Evolutionary conservation across 352 stramenopile genomes (phyloP).

Genomic region (Globisporangium irregulare): DNA sequence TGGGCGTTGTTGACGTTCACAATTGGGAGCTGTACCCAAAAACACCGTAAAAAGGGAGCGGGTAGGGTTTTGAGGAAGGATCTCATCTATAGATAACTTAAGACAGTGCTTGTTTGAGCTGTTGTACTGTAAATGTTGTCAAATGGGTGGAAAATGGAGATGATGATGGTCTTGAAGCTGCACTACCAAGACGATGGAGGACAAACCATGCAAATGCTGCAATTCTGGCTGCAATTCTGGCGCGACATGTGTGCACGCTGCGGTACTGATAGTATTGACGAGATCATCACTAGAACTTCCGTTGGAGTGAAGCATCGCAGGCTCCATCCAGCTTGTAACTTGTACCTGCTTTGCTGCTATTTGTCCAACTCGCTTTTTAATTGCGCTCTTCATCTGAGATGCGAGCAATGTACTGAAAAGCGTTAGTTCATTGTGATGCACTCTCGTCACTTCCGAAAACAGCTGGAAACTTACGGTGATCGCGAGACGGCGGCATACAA

Average conservation of each 20-base stretch:
- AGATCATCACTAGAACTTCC: no score
- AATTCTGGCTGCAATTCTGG: not conserved
- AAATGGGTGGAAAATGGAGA: not conserved
- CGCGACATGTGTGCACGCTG: no score
- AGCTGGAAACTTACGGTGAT: not conserved
- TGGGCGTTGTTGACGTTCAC: slow-evolving; percentile 6
- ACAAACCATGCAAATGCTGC: not conserved
- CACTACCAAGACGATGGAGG: not conserved
- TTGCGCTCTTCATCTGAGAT: not conserved
- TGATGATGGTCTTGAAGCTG: not conserved
- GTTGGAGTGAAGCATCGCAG: no score
- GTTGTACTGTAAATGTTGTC: no score
- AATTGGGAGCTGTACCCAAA: slow-evolving; percentile 11
- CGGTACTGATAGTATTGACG: no score
- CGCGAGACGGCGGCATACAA: slow-evolving; percentile 8
- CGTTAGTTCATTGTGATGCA: slow-evolving; percentile 2
- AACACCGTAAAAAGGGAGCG: not conserved
- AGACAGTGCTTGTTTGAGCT: not conserved
- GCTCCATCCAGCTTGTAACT: no score
- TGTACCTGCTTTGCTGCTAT: no score
- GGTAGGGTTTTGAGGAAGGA: not conserved
- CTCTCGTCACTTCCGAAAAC: not conserved
- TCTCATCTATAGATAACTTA: not conserved
- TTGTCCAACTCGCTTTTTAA: no score
- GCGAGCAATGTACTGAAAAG: not conserved